Evolutionary conservation across 2,329 filamentous ascomycete species (phyloP), one percentile per base, ranked within the genome.

Genomic region (Monilinia laxa): DNA sequence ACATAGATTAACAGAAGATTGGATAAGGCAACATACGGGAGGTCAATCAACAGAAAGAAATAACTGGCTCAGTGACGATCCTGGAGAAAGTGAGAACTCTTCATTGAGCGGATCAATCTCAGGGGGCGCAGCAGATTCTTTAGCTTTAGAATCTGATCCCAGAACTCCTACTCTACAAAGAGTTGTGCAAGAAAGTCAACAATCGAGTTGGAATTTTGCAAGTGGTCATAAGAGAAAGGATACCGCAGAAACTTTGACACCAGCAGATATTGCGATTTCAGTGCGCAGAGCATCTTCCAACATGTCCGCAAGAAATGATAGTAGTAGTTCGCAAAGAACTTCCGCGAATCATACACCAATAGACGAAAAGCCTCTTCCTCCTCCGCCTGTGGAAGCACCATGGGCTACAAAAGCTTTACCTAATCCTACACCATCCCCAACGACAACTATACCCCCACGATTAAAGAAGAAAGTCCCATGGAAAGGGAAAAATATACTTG

Each of bases 51-150:
- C 84, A 42, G 91, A 95, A 76, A 86, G 87, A 71, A 87, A 86
- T 69, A 89, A 92, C 78, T 96, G 92, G 92, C 83, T 93, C 71
- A 96, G 91, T 76, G 92, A 96, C 84, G 85, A 88, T 69, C 85
- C 85, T 31, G 85, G 86, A 75, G 86, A 85, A 74, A 92, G 89
- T 76, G 90, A 92, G 81, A 85, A 85, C 81, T 90, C 88, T 84
- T 91, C 88, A 81, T 73, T 89, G 86, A 89, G 86, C 82, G 83
- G 85, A 84, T 88, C 87, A 72, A 79, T 84, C 76, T 81, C 81
- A 69, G 82, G 80, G 69, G 79, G 83, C 71, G 78, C 80, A 56
- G 76, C 82, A 67, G 82, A 83, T 71, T 81, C 83, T 70, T 78
- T 81, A 25, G 68, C 54, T 20, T 25, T 42, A 12, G 57, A 66